Conservation (phyloP, 345 rosid species). For the Dimocarpus longan region DNA sequence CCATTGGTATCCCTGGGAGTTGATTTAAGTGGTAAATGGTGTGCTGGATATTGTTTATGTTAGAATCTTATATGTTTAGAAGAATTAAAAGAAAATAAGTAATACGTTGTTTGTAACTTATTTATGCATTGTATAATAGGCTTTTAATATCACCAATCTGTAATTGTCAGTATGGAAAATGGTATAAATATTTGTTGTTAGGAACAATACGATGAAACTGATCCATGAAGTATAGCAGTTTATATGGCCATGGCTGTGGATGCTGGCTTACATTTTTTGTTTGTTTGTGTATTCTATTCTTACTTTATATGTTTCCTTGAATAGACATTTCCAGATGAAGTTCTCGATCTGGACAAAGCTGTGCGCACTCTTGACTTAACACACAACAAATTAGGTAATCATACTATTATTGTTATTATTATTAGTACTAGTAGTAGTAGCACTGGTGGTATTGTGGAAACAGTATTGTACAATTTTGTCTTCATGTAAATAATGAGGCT, state of each 20-base stretch:
- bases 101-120: not conserved
- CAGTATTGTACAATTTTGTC: not conserved
- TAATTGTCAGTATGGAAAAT: not conserved
- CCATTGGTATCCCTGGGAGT: not conserved
- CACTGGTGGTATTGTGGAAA: not conserved
- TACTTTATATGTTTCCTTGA: conserved; percentile 31
- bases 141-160: not conserved
- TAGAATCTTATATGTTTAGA: not conserved
- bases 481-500: not conserved
- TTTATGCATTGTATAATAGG: not conserved
- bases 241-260: conserved; percentile 7
- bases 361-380: conserved; percentile 93
- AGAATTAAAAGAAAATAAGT: not conserved
- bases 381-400: conserved; percentile 77
- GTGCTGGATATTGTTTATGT: not conserved
- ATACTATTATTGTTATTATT: not conserved
- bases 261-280: conserved; percentile 9
- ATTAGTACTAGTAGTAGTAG: not conserved
- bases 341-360: conserved; percentile 65
- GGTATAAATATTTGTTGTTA: not conserved
- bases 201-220: not conserved
- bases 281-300: not conserved
- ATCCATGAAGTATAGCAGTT: conserved; percentile 5
- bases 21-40: not conserved
- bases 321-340: conserved; percentile 85